phyloP scores from a whole-genome alignment of 768 basidiomycete genomes.

The Lentinus brumalis region DNA sequence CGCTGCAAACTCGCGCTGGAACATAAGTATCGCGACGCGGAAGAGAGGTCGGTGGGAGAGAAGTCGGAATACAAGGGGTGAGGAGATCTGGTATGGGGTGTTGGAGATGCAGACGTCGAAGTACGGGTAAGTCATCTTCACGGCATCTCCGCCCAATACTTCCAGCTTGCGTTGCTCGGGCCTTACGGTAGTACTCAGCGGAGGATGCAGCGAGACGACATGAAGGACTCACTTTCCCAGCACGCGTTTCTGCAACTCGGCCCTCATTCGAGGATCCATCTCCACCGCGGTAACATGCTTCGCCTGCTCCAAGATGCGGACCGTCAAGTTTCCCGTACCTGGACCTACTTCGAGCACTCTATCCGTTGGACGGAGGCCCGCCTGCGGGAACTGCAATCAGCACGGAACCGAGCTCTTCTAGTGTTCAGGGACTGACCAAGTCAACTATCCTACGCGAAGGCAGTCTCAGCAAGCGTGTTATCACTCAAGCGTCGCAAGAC shows the following conservation, averaged over 20 bases:
- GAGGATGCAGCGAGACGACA: background rate
- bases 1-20: conserved; percentile 97
- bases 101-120: conserved; percentile 99
- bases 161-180: conserved; percentile 95
- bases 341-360: conserved; percentile 97
- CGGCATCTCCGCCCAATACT: conserved; percentile 95
- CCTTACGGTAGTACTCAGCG: conserved; percentile 41
- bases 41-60: conserved; percentile 95
- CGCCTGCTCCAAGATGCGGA: conserved; percentile 89
- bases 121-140: conserved; percentile 94
- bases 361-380: conserved; percentile 90
- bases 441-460: too few species aligned
- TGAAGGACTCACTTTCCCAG: conserved; percentile 88
- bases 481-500: too few species aligned
- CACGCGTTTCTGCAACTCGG: conserved; percentile 94
- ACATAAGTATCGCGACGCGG: conserved; percentile 97
- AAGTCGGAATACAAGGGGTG: conserved; percentile 94
- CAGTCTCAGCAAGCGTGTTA: too few species aligned
- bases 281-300: conserved; percentile 94
- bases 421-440: too few species aligned
- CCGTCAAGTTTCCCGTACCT: conserved; percentile 95
- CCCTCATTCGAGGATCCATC: conserved; percentile 99
- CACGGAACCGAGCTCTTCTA: background rate
- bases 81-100: conserved; percentile 99
- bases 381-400: conserved; percentile 44